phyloP scores from a whole-genome alignment of 176 grass and related monocot species.

The Aegilops sharonensis region DNA sequence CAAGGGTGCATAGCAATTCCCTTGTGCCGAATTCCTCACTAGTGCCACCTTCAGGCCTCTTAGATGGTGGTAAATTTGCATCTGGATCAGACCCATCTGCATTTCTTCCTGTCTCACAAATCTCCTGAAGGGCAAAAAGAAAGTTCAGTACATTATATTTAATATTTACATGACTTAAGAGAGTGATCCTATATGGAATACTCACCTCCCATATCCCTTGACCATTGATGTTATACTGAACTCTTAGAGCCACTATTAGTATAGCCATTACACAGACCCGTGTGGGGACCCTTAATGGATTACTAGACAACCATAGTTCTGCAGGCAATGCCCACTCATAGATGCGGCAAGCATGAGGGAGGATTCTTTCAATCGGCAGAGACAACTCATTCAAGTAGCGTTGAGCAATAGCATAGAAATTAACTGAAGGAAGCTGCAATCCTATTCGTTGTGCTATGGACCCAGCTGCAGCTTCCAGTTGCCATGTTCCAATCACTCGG shows the following conservation, averaged over 20 bases:
- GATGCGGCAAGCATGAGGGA: constrained; percentile 61
- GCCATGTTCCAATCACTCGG: constrained; percentile 67
- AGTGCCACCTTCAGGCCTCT: neutral
- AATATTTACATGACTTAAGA: neutral
- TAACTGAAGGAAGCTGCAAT: constrained; percentile 66
- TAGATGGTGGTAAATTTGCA: constrained; percentile 14
- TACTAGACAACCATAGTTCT: constrained; percentile 74
- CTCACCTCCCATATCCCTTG: constrained; percentile 84
- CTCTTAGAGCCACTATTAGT: constrained; percentile 64
- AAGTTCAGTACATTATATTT: constrained; percentile 29
- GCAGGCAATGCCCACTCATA: constrained; percentile 81
- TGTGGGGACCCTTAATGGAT: constrained; percentile 58
- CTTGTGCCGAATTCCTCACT: constrained; percentile 43
- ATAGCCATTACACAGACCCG: constrained; percentile 83
- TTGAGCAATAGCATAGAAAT: constrained; percentile 78
- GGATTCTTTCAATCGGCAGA: constrained; percentile 54
- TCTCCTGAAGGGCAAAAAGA: constrained; percentile 34
- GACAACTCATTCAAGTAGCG: constrained; percentile 62
- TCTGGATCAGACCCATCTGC: constrained; percentile 11
- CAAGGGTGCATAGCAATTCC: constrained; percentile 64
- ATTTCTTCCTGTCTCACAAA: constrained; percentile 30
- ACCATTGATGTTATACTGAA: constrained; percentile 76
- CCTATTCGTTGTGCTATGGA: constrained; percentile 65
- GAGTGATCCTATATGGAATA: constrained; percentile 17
- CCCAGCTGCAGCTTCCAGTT: constrained; percentile 62